phyloP scores from a whole-genome alignment of 306 rosid genomes.

The Nissolia schottii region DNA sequence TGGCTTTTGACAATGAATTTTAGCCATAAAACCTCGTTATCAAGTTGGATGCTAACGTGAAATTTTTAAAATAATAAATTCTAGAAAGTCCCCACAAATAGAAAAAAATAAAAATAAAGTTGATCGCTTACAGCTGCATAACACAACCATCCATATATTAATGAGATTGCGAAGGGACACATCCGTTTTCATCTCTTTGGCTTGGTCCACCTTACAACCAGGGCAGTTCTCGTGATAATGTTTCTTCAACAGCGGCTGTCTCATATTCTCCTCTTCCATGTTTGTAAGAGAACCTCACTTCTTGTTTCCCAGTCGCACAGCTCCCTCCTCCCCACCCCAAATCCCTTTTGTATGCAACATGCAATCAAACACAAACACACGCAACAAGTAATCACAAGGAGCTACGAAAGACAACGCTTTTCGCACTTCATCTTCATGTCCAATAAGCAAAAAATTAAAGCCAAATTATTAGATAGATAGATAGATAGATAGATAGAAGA shows the following conservation, averaged over 20 bases:
- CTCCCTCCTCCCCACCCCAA: too few relatives aligned
- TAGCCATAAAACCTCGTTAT: neutral
- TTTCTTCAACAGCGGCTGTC: conserved; percentile 47
- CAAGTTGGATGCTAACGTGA: too few relatives aligned
- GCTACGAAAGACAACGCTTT: too few relatives aligned
- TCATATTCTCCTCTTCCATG: conserved; percentile 34
- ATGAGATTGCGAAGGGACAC: conserved; percentile 39
- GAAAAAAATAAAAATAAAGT: neutral
- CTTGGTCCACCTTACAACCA: conserved; percentile 61
- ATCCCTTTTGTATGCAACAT: too few relatives aligned
- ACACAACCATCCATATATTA: conserved; percentile 44
- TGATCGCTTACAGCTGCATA: conserved; percentile 39
- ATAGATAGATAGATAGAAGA: too few relatives aligned
- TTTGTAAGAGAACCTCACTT: neutral
- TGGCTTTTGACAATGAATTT: too few relatives aligned
- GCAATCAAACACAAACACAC: too few relatives aligned
- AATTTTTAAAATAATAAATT: too few relatives aligned
- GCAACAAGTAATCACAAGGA: too few relatives aligned
- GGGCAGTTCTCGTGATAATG: conserved; percentile 58
- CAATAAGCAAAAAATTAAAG: too few relatives aligned
- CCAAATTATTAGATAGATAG: too few relatives aligned
- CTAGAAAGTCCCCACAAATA: neutral
- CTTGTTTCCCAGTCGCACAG: neutral
- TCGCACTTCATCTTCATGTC: too few relatives aligned
- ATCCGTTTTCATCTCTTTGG: conserved; percentile 40